Evolutionary conservation across 129 eudicot species (phyloP), one percentile per base, ranked within the genome.

Genomic region (Oenanthe sinensis): DNA sequence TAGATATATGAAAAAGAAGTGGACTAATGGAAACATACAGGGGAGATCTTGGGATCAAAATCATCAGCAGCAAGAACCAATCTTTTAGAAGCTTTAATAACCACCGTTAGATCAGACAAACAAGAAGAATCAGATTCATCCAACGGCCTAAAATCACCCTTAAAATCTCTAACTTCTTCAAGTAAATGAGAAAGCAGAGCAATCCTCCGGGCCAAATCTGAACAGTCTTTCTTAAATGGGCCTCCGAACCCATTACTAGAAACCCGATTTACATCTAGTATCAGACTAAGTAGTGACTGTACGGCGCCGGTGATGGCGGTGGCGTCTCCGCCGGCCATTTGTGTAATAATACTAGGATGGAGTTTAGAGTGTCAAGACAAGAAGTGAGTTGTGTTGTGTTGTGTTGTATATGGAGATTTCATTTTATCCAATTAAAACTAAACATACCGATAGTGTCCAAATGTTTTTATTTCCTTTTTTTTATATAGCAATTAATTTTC

Each of bases 101-200:
- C 89, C 30, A 69, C n/a, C 5, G 83, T 81, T 7, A 94, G 85
- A 82, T 94, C 91, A 69, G 71, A 85, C 45, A 93, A 78, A 48
- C 83, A 83, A 37, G 88, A 83, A 4, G 68, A 60, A 24, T 60
- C 52, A 52, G 60, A 83, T 69, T 28, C 80, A 52, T 0, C 83
- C 48, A 81, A 76, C 44, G 89, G 80, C 63, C 67, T 55, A 36
- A 79, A 78, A 79, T 83, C 83, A 28, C 81, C 84, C 28, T 76
- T 44, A 47, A 49, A 89, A 45, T 95, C 99, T 65, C 83, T 80
- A 76, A 96, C 89, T 74, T 96, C 99, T 45, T 96, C 99, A 49
- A 96, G 79, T 47, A 96, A 85, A 84, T 90, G 88, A 20, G 92
- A 85, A 54, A 96, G 79, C 12, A 92, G 86, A 2, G 97, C 87